Evolutionary conservation across 495 filamentous ascomycete genomes (phyloP), one percentile per base, ranked within the genome.

Genomic region (Staphylotrichum longicolle): DNA sequence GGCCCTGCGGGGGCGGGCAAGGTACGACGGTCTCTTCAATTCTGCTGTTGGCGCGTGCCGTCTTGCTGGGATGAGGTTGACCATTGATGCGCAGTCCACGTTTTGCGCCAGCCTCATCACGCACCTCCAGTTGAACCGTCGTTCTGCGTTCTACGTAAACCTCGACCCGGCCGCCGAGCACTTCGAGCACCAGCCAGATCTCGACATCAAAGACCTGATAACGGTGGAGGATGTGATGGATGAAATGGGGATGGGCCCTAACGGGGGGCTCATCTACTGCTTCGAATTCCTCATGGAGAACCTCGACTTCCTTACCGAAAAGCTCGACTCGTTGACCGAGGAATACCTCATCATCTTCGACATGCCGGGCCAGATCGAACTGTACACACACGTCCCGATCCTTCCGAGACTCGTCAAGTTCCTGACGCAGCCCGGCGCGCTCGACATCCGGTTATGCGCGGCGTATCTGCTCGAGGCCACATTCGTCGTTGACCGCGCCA

Each of bases 181-280:
- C 46, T 98, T 98, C 74, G 83, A 85, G 66, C 95, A 96, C 73
- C 80, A 91, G 64, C 94, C 94, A 1, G 94, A 98, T 70, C 84
- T 98, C 64, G 94, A 98, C 72, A 98, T 98, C 79, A 93, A 91
- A 71, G 93, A 98, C 58, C 83, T 97, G 33, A 96, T 98, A 74
- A 91, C 89, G 3, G 85, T 98, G 50, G 89, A 96, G 69, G 94
- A 98, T 85, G 94, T 96, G 33, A 98, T 98, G 94, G 94, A 97
- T 60, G 94, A 98, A 76, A 84, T 96, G 82, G 83, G 85, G 47
- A 82, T 97, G 6, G 94, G 94, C 5, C 94, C 94, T 33, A 98
- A 98, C 69, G 94, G 94, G 42, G 94, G 93, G 7, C 81, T 98
- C 34, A 96, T 98, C 69, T 96, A 94, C 82, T 98, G 94, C 77